Evolutionary conservation across 768 basidiomycete genomes (phyloP), one percentile per base, ranked within the genome.

Genomic region (Lenzites betulinus): DNA sequence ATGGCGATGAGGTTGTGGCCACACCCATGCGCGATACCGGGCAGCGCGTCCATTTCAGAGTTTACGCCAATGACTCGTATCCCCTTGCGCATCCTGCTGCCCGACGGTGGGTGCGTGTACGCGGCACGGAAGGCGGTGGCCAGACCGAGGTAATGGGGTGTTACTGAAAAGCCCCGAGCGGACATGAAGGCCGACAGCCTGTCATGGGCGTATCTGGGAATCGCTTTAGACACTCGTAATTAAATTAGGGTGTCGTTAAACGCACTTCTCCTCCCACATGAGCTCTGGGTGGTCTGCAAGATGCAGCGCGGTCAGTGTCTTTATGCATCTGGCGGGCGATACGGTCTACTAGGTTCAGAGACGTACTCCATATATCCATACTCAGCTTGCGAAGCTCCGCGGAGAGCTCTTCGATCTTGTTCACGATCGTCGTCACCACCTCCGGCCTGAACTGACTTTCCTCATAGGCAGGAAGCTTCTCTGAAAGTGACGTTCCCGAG

Each of bases 1-100:
- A 87, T 82, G 47, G 91, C 91, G 65, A 92, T 92, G 63, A 93
- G 78, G 71, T 93, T 92, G 73, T 93, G 91, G 0, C 91, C 91
- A 68, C 91, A 93, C 0, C 83, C 89, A 70, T 85, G 83, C 3
- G 82, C 83, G 52, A 84, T 77, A 38, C 77, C 71, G n/a, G 81
- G 81, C 22, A 84, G 73, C 6, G 83, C 82, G 42, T 82, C 76
- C 88, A 90, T 90, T 74, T 92, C 92, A 16, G 90, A 85, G 72
- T 93, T 92, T 63, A 93, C 74, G 8, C 92, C 91, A 47, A 93
- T 76, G 51, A 84, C 83, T 42, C 87, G 81, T 5, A 22, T n/a
- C 0, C 38, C 25, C 59, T 28, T 49, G 5, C 26, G 22, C 2
- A 39, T 20, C 18, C 35, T 49, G 8, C 36, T 33, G 11, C 88